Evolutionary conservation across 139 green algal genomes (phyloP).

Genomic region (Chlorella sp.): DNA sequence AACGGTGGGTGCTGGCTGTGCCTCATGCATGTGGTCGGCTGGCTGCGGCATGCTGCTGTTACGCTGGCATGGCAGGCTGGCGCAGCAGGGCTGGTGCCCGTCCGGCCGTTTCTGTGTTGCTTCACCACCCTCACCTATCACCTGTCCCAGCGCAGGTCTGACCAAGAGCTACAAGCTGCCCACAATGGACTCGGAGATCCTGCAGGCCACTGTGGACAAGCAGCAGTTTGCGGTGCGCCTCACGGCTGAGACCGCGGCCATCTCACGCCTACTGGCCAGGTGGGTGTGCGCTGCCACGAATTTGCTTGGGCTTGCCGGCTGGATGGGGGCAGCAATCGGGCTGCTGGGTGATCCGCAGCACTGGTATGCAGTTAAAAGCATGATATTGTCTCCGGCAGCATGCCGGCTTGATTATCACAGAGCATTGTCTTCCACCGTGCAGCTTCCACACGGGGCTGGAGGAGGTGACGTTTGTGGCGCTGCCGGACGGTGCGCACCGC

Average conservation of each 20-base stretch:
- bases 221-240: slow-evolving; percentile 65
- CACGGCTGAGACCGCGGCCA: slow-evolving; percentile 58
- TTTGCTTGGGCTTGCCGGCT: no score
- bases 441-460: slow-evolving; percentile 78
- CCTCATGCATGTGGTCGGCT: background rate
- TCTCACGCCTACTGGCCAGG: slow-evolving; percentile 59
- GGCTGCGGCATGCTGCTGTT: no score
- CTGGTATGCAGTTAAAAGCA: no score
- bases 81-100: background rate
- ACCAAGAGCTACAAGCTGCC: slow-evolving; percentile 71
- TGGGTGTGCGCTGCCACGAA: no score
- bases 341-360: no score
- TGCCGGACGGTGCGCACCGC: slow-evolving; percentile 16
- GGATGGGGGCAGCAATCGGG: no score
- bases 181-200: slow-evolving; percentile 66
- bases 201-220: slow-evolving; percentile 72
- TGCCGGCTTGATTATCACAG: no score
- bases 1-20: slow-evolving; percentile 55
- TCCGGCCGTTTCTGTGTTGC: background rate
- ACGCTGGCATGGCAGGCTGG: no score
- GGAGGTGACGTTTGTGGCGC: slow-evolving; percentile 50
- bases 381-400: no score
- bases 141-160: slow-evolving; percentile 56
- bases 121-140: no score
- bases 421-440: no score